Base-by-base conservation (phyloP, 192 early-diverging fungal genomes). In the Podila epicladia region DNA sequence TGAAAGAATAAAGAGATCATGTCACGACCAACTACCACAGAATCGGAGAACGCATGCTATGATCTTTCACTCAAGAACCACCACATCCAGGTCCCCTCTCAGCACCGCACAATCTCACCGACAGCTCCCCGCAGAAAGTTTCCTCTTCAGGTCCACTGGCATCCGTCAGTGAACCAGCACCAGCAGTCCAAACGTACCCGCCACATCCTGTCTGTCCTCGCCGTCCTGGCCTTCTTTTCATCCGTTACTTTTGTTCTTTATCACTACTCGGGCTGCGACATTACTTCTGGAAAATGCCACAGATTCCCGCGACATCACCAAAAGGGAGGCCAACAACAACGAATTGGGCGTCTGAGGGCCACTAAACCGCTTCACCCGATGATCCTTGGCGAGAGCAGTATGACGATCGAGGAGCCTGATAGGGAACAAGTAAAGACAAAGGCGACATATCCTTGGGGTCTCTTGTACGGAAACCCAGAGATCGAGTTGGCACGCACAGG, bases 131-230 rank as follows among this genome's bases (percentile, higher is more conserved):
- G 28, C 45, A 71, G 62, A 33, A 71, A 55, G 55, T 48, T 57
- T n/a, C 48, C 58, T 24, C 77, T 73, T 31, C 77, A 80, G 32
- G 76, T 79, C 12, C 59, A 62, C 28, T 79, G 76, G 77, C 77
- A 80, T 26, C 71, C 77, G 0, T 80, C 77, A 12, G 77, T 80
- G 28, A 80, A 80, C 59, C 60, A 73, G 20, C 71, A 35, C 19
- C 77, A 73, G 28, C 29, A 64, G 17, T 62, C 60, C 11, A 80
- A 80, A 32, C 77, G 77, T 8, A 72, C 63, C 45, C 70, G 62
- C 4, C 71, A 73, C 29, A 64, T 65, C 32, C 2, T 62, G 2
- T 61, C 55, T 24, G n/a, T 69, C 32, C 28, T 80, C 2, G 58
- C 62, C 2, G 32, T 80, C 31, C 77, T 80, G 0, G 28, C 67